Base-by-base conservation (phyloP, 768 basidiomycete species). In the Mycena chlorophos region DNA sequence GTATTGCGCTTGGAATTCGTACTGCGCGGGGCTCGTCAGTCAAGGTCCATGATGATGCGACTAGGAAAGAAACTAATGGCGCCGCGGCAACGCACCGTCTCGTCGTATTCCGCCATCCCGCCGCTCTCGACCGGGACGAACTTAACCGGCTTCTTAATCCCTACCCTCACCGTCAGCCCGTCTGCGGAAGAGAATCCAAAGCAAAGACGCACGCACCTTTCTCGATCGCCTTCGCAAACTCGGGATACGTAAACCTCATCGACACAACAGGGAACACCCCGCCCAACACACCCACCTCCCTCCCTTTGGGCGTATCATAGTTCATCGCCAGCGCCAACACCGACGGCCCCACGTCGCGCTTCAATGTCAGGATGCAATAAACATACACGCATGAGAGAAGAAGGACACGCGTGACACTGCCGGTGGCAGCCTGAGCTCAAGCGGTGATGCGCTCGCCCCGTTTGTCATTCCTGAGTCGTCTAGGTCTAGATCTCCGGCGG, bases 291-390 rank as follows among this genome's bases (percentile, higher is more conserved):
- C 39, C 39, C 6, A 40, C 39, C 39, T 40, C 39, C 39, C 6
- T 20, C 13, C 39, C 39, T 20, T 40, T 40, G 6, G 8, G 12
- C 12, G 39, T 40, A 19, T 40, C 20, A 19, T 40, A 40, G 39
- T 40, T 40, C 39, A 12, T 40, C 39, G 39, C 39, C 39, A 57
- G 45, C 27, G 43, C 51, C 14, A 56, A 31, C 5, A 45, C 55
- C 25, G 45, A 30, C 23, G 23, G 31, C 16, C 55, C 55, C 14
- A 56, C 14, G 25, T 57, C 56, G 25, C 40, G 50, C n/a, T 20
- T 6, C 8, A 57, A n/a, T n/a, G n/a, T n/a, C n/a, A n/a, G n/a
- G n/a, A n/a, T n/a, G n/a, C n/a, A n/a, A n/a, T n/a, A n/a, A n/a
- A n/a, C n/a, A n/a, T n/a, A n/a, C n/a, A n/a, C n/a, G n/a, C n/a